Evolutionary conservation across 306 rosid species (phyloP).

Genomic region (Elaeagnus macrophylla): DNA sequence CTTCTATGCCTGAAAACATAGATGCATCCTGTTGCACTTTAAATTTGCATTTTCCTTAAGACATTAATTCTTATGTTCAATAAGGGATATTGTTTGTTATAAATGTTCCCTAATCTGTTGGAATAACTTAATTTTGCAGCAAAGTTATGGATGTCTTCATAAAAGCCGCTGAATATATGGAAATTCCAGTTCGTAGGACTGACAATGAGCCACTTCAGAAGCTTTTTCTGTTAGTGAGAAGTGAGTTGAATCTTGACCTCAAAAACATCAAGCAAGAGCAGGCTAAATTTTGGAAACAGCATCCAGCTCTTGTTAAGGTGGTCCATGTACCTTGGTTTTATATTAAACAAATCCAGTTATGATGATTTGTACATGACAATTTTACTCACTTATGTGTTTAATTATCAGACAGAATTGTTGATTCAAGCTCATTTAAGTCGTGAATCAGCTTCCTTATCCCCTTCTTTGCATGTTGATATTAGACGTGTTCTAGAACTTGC

Average conservation of each 20-base stretch:
- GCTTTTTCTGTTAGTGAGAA: conserved; percentile 87
- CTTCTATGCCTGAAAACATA: too few species aligned
- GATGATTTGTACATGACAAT: conserved; percentile 10
- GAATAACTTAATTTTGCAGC: conserved; percentile 37
- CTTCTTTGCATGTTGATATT: conserved; percentile 73
- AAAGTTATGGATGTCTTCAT: conserved; percentile 98
- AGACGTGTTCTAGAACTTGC: conserved; percentile 79
- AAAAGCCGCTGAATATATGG: conserved; percentile 91
- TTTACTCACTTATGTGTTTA: conserved; percentile 22
- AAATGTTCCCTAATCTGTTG: conserved; percentile 4
- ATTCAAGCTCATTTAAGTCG: conserved; percentile 95
- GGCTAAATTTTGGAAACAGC: conserved; percentile 98
- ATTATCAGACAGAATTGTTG: conserved; percentile 79
- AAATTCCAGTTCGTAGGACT: conserved; percentile 94
- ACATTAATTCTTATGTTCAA: too few species aligned
- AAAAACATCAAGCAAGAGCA: conserved; percentile 99
- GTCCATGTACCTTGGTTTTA: conserved; percentile 6
- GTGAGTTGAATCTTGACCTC: conserved; percentile 96
- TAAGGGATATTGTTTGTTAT: too few species aligned
- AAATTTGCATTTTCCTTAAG: too few species aligned
- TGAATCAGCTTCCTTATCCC: conserved; percentile 56
- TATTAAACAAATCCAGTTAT: not conserved
- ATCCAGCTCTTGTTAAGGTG: conserved; percentile 96
- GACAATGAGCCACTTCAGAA: conserved; percentile 92
- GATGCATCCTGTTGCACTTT: too few species aligned